Conservation (phyloP, 208 protist species). For the Wallacemonas rigidus region DNA sequence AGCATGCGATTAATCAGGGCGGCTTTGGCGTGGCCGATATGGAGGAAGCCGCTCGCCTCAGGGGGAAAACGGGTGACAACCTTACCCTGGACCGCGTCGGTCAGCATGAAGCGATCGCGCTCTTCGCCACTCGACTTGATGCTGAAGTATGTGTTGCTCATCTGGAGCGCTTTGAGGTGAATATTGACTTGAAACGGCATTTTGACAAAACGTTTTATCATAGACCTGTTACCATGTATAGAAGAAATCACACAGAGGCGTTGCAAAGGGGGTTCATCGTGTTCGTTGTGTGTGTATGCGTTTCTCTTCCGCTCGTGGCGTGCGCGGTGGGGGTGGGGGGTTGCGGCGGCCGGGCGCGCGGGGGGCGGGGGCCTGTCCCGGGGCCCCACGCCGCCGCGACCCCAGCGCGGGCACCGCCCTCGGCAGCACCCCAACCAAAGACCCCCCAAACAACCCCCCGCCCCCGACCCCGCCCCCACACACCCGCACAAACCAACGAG, state of each 20-base stretch:
- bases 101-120: conserved; percentile 75
- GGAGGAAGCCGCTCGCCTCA: conserved; percentile 96
- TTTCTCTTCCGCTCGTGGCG: no score
- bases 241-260: no score
- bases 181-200: conserved; percentile 57
- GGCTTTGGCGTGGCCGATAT: conserved; percentile 99
- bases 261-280: no score
- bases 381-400: no score
- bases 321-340: no score
- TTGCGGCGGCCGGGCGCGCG: no score
- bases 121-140: conserved; percentile 26
- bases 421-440: no score
- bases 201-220: conserved; percentile 43
- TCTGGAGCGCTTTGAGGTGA: conserved; percentile 58
- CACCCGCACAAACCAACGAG: conserved; percentile 12
- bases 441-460: no score
- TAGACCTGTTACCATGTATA: conserved; percentile 18
- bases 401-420: no score
- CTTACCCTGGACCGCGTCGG: conserved; percentile 83
- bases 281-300: no score
- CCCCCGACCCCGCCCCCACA: no score
- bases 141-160: conserved; percentile 66
- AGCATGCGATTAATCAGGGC: conserved; percentile 98
- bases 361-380: no score
- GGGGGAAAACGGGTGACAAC: conserved; percentile 98